phyloP scores from a whole-genome alignment of 495 filamentous ascomycete species.

The Aspergillus nanangensis region DNA sequence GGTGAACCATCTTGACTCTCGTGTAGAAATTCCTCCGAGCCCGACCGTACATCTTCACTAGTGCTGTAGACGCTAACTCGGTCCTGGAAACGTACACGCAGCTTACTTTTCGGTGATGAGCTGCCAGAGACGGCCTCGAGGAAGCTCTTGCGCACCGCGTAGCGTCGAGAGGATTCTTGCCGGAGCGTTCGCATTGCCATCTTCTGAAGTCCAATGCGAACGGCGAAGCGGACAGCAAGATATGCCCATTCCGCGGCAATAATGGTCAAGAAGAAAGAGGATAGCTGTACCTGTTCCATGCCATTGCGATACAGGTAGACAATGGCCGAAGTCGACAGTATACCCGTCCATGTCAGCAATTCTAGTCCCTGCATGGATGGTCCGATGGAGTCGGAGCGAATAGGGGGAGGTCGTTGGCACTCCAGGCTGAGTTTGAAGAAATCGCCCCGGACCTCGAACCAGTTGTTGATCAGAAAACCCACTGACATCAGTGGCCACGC shows the following conservation, averaged over 20 bases:
- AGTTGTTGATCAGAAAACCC: conserved; percentile 90
- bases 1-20: conserved; percentile 24
- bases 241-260: conserved; percentile 82
- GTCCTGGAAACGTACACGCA: conserved; percentile 36
- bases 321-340: conserved; percentile 75
- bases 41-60: conserved; percentile 10
- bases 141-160: conserved; percentile 63
- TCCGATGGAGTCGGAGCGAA: conserved; percentile 86
- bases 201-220: conserved; percentile 63
- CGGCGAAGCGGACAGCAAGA: conserved; percentile 60
- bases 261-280: conserved; percentile 73
- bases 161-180: conserved; percentile 69
- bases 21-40: conserved; percentile 14
- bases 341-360: conserved; percentile 89
- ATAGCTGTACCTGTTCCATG: conserved; percentile 57
- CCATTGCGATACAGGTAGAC: conserved; percentile 77
- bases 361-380: conserved; percentile 82
- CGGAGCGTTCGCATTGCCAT: conserved; percentile 73
- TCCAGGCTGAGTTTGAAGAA: conserved; percentile 88
- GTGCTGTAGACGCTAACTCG: conserved; percentile 31
- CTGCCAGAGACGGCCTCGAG: conserved; percentile 38
- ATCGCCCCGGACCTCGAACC: conserved; percentile 88
- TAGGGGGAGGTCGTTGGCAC: conserved; percentile 83
- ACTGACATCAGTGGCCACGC: conserved; percentile 86
- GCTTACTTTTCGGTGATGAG: conserved; percentile 17